Percentiles rank a stretch among this genome's conserved stretches.
Evolutionary conservation across 208 protist species (phyloP).

Genomic region (Leishmania guyanensis): DNA sequence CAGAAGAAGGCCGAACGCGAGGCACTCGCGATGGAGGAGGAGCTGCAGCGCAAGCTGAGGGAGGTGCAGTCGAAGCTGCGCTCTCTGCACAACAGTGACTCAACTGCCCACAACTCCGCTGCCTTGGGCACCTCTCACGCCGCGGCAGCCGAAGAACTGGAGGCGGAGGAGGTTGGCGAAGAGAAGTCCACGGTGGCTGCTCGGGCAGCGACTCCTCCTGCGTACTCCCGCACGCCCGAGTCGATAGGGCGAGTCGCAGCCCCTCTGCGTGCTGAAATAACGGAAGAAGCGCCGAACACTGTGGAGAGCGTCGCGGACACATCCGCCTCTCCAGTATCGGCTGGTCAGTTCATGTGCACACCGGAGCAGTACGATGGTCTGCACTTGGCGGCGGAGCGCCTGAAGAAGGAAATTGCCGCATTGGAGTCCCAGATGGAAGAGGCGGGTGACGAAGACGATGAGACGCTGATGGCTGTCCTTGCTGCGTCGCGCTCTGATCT

Average conservation of each 20-base stretch:
- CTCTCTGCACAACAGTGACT: constrained; percentile 20
- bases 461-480: constrained; percentile 94
- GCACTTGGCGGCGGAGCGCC: constrained; percentile 74
- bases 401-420: constrained; percentile 78
- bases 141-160: neutral
- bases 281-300: neutral
- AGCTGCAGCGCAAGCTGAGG: constrained; percentile 61
- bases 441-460: constrained; percentile 86
- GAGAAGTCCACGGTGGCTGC: constrained; percentile 1
- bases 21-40: constrained; percentile 58
- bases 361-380: constrained; percentile 92
- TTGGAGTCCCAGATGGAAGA: constrained; percentile 89
- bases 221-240: neutral
- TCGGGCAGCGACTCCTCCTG: neutral
- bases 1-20: constrained; percentile 67
- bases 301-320: constrained; percentile 1
- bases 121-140: neutral
- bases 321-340: constrained; percentile 11
- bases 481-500: constrained; percentile 83
- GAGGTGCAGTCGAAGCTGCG: constrained; percentile 57
- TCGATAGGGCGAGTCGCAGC: neutral
- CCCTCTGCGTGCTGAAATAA: neutral
- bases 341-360: constrained; percentile 70
- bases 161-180: neutral
- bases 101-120: neutral